phyloP scores from a whole-genome alignment of 306 rosid species.

The Astragalus glycyphyllos region DNA sequence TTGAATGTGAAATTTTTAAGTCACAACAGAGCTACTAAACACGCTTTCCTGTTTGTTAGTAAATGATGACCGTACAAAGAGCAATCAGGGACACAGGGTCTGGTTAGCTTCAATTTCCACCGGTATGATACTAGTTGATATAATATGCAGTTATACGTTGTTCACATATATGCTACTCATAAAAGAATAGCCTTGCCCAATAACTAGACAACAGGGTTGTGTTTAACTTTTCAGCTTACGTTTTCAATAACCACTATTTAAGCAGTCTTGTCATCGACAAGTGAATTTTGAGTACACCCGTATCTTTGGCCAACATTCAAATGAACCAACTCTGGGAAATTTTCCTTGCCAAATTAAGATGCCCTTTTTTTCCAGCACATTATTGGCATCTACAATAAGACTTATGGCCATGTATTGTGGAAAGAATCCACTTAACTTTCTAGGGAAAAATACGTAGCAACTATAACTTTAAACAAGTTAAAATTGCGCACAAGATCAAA shows the following conservation, averaged over 20 bases:
- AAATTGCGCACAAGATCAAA: no score
- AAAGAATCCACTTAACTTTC: background rate
- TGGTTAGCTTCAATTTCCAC: conserved; percentile 32
- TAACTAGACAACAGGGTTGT: background rate
- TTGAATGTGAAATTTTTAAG: background rate
- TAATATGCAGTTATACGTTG: conserved; percentile 16
- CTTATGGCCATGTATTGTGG: background rate
- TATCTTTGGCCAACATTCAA: conserved; percentile 25
- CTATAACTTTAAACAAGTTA: no score
- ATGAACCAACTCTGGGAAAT: background rate
- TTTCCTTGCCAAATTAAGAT: background rate
- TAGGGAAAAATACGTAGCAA: background rate
- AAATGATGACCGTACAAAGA: conserved; percentile 4
- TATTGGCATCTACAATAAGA: conserved; percentile 1
- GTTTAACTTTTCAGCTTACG: background rate
- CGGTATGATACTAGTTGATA: background rate
- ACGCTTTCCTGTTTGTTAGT: background rate
- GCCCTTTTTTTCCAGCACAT: background rate
- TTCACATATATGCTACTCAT: conserved; percentile 9
- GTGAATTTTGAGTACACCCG: conserved; percentile 1
- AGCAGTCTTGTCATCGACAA: conserved; percentile 13
- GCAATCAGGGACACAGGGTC: background rate
- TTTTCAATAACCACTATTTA: background rate
- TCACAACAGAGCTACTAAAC: conserved; percentile 17
- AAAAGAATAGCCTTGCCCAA: conserved; percentile 18